phyloP scores from a whole-genome alignment of 257 asterid species.

The Solanum arcanum region DNA sequence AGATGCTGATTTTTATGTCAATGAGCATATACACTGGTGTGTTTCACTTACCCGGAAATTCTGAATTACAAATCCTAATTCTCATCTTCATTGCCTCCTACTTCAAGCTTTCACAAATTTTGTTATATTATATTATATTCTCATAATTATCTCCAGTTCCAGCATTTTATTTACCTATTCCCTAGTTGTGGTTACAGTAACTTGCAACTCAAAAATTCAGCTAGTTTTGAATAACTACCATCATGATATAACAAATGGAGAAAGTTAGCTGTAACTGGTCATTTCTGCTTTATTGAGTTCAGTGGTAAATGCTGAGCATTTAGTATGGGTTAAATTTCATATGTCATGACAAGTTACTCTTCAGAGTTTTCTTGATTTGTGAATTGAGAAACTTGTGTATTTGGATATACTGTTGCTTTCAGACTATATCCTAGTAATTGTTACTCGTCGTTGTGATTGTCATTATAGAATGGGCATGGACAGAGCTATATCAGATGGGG shows the following conservation, averaged over 20 bases:
- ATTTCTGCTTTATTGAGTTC: not conserved
- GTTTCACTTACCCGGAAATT: not conserved
- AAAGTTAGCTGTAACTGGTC: not conserved
- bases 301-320: not conserved
- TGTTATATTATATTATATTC: not conserved
- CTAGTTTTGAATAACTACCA: not conserved
- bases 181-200: not conserved
- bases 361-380: not conserved
- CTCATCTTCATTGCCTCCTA: not conserved
- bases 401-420: not conserved
- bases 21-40: not conserved
- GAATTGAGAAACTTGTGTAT: not conserved
- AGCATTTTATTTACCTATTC: not conserved
- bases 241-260: not conserved
- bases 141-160: not conserved
- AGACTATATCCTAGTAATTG: not conserved
- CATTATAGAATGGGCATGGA: constrained; percentile 15
- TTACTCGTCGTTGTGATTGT: not conserved
- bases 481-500: constrained; percentile 24
- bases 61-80: not conserved
- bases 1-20: not conserved
- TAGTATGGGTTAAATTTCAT: not conserved
- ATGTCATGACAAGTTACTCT: not conserved
- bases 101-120: not conserved
- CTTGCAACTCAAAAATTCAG: not conserved